Evolutionary conservation across 805 yeast species (phyloP).

Genomic region (Dipodascus geniculatus): DNA sequence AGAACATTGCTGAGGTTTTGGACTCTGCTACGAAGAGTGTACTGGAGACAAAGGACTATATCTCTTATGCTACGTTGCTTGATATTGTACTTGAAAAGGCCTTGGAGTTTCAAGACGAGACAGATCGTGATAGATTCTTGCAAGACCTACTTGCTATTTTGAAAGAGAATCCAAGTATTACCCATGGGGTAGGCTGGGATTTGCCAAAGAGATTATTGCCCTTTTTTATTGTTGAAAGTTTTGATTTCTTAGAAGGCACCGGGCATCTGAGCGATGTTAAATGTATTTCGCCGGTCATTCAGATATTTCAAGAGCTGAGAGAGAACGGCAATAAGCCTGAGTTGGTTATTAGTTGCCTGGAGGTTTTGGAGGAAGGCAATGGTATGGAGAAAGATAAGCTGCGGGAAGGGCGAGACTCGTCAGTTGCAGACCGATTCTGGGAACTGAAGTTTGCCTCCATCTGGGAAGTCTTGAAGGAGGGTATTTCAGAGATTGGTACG

Average conservation of each 20-base stretch:
- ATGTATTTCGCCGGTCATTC: constrained; percentile 27
- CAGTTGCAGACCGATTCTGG: background rate
- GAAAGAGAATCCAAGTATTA: constrained; percentile 26
- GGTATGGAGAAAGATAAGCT: background rate
- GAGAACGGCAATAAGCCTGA: constrained; percentile 71
- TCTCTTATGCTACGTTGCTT: constrained; percentile 60
- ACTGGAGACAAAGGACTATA: constrained; percentile 42
- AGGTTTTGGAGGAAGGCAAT: background rate
- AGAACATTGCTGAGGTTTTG: background rate
- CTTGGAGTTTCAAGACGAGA: constrained; percentile 28
- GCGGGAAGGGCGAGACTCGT: background rate
- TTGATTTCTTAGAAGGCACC: constrained; percentile 9
- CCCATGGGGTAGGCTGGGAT: constrained; percentile 81
- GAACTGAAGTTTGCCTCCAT: background rate
- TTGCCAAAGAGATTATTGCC: constrained; percentile 54
- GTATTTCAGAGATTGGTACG: background rate
- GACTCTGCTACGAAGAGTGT: background rate
- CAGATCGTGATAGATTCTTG: constrained; percentile 42
- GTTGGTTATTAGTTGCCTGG: constrained; percentile 21
- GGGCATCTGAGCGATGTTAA: background rate
- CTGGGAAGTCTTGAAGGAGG: background rate
- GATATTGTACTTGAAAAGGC: constrained; percentile 50
- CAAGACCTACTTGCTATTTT: constrained; percentile 34
- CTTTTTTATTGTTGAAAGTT: constrained; percentile 29
- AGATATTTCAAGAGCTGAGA: constrained; percentile 53